Evolutionary conservation across 495 filamentous ascomycete species (phyloP), one percentile per base, ranked within the genome.

Genomic region (Hyaloscypha bicolor): DNA sequence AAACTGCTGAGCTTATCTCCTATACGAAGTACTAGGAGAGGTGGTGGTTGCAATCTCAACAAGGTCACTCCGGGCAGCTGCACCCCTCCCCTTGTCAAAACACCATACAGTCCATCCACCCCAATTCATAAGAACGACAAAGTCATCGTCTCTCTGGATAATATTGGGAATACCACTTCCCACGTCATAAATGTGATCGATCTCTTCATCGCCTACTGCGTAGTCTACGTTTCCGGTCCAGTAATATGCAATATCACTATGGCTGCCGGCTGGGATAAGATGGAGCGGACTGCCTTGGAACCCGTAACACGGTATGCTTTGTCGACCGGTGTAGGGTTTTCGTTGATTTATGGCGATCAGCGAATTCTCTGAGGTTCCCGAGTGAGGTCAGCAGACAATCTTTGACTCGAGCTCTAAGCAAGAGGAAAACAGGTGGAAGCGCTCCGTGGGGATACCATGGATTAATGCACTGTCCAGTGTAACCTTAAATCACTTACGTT

Each of bases 121-220:
- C 8, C 32, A 31, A 2, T 63, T 57, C 39, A 69, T 62, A 9
- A 71, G 14, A 2, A 71, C 55, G 25, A 71, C 55, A 25, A 71
- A 73, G 42, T 67, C 63, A 55, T 73, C 69, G 57, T 73, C 71
- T 11, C 68, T 67, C 25, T 48, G 21, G 14, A 69, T 32, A 21
- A 37, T 22, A 19, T 12, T 42, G 30, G 12, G 35, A 3, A 4
- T 35, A 61, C 4, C 29, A 22, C 21, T 11, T 6, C 32, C 19
- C 22, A 6, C 29, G 14, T 25, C 11, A 48, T 48, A 16, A 48
- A 48, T 30, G 21, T 29, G 5, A 25, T 35, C 29, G 21, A 61
- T 12, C 25, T 19, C 19, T 19, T 39, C 65, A 45, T 32, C 14
- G 25, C 25, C 25, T 12, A 14, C 33, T 21, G 32, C 62, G 4